Evolutionary conservation across 2,329 filamentous ascomycete genomes (phyloP).

Genomic region (Plenodomus lindquistii): DNA sequence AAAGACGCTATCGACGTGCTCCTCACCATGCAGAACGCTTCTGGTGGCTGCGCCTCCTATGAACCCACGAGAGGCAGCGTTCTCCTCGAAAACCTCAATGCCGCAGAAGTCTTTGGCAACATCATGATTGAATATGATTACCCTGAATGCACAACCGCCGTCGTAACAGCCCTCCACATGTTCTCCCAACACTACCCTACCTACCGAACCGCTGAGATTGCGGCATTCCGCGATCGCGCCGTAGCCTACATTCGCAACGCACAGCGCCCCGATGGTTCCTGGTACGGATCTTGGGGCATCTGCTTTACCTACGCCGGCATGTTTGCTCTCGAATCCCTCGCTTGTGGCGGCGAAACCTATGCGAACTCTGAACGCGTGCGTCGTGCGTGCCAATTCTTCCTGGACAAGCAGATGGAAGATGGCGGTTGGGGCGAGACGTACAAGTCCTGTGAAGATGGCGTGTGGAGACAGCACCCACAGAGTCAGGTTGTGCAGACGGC

Average conservation of each 20-base stretch:
- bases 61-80: conserved; percentile 79
- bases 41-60: conserved; percentile 88
- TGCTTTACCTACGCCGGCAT: conserved; percentile 97
- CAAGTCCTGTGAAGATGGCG: conserved; percentile 75
- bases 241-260: conserved; percentile 80
- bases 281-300: conserved; percentile 98
- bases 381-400: conserved; percentile 81
- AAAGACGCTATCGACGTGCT: conserved; percentile 90
- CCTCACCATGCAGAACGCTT: conserved; percentile 85
- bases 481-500: conserved; percentile 94
- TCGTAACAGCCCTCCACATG: conserved; percentile 81
- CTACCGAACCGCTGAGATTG: conserved; percentile 78
- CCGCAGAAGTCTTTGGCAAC: conserved; percentile 90
- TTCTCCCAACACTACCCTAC: conserved; percentile 81
- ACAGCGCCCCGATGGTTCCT: conserved; percentile 82
- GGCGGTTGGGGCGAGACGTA: conserved; percentile 98
- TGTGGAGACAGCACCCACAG: conserved; percentile 75
- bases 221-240: conserved; percentile 70
- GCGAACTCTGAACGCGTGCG: conserved; percentile 70
- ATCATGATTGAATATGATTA: conserved; percentile 99
- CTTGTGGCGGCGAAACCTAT: conserved; percentile 80
- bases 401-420: conserved; percentile 82
- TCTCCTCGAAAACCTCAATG: conserved; percentile 83
- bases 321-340: conserved; percentile 90
- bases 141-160: conserved; percentile 94